Evolutionary conservation across 1,284 basidiomycete species (phyloP), one percentile per base, ranked within the genome.

Genomic region (Chalciporus sp.): DNA sequence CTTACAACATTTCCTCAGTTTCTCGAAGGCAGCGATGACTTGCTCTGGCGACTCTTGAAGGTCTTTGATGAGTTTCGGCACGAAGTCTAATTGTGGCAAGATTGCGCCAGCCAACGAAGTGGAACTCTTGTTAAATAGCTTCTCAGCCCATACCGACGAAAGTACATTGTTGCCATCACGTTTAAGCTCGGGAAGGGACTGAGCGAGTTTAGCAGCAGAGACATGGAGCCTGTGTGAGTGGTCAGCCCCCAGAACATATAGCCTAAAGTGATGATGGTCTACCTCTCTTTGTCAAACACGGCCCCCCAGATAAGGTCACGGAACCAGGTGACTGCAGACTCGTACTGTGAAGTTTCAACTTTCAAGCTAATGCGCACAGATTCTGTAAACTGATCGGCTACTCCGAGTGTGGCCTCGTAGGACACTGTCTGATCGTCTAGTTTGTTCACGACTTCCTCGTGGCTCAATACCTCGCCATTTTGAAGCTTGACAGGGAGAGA

Each of bases 181-280:
- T 78, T 98, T 99, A 67, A 93, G 80, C 65, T 95, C 88, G 0
- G 97, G 97, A n/a, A 99, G 77, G 26, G 88, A 88, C 71, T 98
- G 96, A 41, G 91, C 84, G 48, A 94, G 84, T 74, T 98, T 98
- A 23, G 94, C 92, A 40, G 93, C 79, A 41, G 86, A 88, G 41
- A 99, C 87, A 64, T 89, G 85, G 33, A 99, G 76, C 49, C 94
- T 94, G 61, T 33, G 26, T 48, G 44, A 49, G 52, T 7, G 42
- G 60, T 60, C 60, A 58, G 48, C 9, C 27, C 28, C 9, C 43
- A 9, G 17, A n/a, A 47, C 27, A 14, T 12, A 47, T 37, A 39
- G 14, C 7, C 16, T 14, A 33, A 42, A 52, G 47, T 47, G 28
- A 11, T 41, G 42, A 26, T 78, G 23, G 23, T 23, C 58, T 58